Base-by-base conservation (phyloP, 2,329 filamentous ascomycete genomes). In the Cryphonectria radicalis region DNA sequence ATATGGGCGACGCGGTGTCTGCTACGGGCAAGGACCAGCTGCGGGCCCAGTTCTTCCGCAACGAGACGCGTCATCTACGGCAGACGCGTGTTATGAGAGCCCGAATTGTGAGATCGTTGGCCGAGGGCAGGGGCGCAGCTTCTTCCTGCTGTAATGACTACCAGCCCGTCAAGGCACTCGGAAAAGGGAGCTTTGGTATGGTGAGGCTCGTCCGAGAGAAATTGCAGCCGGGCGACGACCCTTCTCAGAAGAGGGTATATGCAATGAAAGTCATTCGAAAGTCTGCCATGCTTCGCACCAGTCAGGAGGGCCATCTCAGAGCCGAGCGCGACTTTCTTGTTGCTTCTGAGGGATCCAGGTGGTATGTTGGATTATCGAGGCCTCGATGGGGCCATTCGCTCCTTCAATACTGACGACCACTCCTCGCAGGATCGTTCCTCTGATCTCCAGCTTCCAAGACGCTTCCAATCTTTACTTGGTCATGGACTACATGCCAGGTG, bases 231-330 rank as follows among this genome's bases (percentile, higher is more conserved):
- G 66, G 62, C 28, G 76, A 74, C 1, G 75, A 80, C 74, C 72
- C 75, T 60, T 77, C 75, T 71, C 75, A 79, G 70, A 87, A 85
- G 66, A 87, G 92, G 70, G 90, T 97, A 0, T 98, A 92, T 79
- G 96, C 96, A 19, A 98, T 98, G 95, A 98, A 98, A 79, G 93
- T 97, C 43, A 98, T 98, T 75, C 90, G 92, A 71, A 99, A 99
- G 79, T 93, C 93, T 0, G 91, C 94, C 70, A 98, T 98, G 95
- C 86, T 98, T 69, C 90, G 91, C 17, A 96, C 94, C 72, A 92
- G 92, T 74, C 96, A 98, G 82, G 95, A 98, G 81, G 95, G 93
- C 0, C 96, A 98, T 81, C 81, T 99, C 28, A 90, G 94, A 50
- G 95, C 95, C 0, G 95, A 99, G 79, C 86, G 95, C 74, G 96